These are phyloP conservation scores for Monilinia laxa DNA, from an alignment of 2,329 filamentous ascomycete species.

Conservation along the genomic window DNA sequence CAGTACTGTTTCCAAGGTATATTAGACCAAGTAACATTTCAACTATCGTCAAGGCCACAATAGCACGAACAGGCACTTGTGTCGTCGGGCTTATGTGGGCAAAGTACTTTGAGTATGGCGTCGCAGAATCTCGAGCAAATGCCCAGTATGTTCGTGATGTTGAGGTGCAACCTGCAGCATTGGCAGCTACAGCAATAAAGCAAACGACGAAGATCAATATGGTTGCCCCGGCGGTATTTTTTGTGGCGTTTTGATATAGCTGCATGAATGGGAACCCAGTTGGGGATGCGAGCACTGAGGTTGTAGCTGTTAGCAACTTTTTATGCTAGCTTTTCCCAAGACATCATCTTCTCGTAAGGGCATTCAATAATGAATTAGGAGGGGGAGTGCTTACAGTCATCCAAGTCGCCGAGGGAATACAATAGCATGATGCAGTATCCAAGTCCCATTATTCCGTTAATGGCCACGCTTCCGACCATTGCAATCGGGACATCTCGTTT, in stretches of 20 bases:
- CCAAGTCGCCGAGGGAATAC: slow-evolving; percentile 46
- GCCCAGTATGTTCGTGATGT: slow-evolving; percentile 46
- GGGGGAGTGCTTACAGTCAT: slow-evolving; percentile 27
- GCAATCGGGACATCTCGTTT: slow-evolving; percentile 45
- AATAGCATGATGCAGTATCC: slow-evolving; percentile 46
- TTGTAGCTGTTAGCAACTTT: background rate
- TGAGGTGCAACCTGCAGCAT: slow-evolving; percentile 47
- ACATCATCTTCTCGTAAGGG: background rate
- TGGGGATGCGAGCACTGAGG: slow-evolving; percentile 43
- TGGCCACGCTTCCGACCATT: slow-evolving; percentile 46
- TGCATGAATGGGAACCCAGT: slow-evolving; percentile 50
- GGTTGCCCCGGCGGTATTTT: slow-evolving; percentile 9
- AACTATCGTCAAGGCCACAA: slow-evolving; percentile 46
- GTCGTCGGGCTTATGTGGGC: slow-evolving; percentile 38
- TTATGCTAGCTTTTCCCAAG: background rate
- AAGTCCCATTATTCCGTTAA: slow-evolving; percentile 50
- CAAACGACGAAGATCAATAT: slow-evolving; percentile 6
- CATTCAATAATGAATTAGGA: background rate
- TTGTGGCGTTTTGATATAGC: slow-evolving; percentile 46
- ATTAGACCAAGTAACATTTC: slow-evolving; percentile 49
- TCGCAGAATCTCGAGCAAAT: slow-evolving; percentile 49
- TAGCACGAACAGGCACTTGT: slow-evolving; percentile 43
- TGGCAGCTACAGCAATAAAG: slow-evolving; percentile 49
- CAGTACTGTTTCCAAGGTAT: slow-evolving; percentile 48
- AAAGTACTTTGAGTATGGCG: slow-evolving; percentile 42